Evolutionary conservation across 2,329 filamentous ascomycete species (phyloP), one percentile per base, ranked within the genome.

Genomic region (Tolypocladium pustulatum): DNA sequence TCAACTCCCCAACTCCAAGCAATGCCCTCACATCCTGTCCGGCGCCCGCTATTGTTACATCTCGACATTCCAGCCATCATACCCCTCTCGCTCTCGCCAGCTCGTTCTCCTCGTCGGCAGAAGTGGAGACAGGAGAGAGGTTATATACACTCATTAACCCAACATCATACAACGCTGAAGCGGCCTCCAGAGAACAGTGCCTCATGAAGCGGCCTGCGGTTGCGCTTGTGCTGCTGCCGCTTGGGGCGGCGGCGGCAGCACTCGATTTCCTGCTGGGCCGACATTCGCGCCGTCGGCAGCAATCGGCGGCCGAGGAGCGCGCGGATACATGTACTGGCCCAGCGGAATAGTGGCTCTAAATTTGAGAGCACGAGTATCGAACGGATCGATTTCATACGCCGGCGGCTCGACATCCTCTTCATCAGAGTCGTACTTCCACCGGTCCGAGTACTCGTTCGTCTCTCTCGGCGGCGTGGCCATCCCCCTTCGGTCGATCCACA

Each of bases 371-470:
- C 76, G 75, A 20, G 79, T 81, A 65, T 83, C 82, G 64, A 81
- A 86, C 41, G 87, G 89, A 69, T 96, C 91, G 59, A 92, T 81
- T 58, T 87, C 82, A 76, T 91, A 91, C 61, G 86, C 78, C 30
- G 87, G 80, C 58, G 86, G 83, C 59, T 91, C 89, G 57, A 92
- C 88, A 54, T 95, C 90, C 63, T 93, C 90, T 61, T 91, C 90
- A 66, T 96, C 90, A 32, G 87, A 86, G 68, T 95, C 90, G 74
- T 90, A 96, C 74, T 91, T 95, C 82, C 89, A 96, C 61, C 86
- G 83, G 69, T 93, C 89, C 32, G 74, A 76, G 59, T 80, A 74
- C 55, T 78, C 70, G 30, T 73, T 71, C 52, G 71, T 67, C 43
- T 80, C 73, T 67, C 74, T 76, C 68, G 72, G 76, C 60, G 77